A percentile compares a stretch with the other conserved stretches of the same genome.
phyloP scores from a whole-genome alignment of 2,329 filamentous ascomycete species.

The Paecilomyces niveus region DNA sequence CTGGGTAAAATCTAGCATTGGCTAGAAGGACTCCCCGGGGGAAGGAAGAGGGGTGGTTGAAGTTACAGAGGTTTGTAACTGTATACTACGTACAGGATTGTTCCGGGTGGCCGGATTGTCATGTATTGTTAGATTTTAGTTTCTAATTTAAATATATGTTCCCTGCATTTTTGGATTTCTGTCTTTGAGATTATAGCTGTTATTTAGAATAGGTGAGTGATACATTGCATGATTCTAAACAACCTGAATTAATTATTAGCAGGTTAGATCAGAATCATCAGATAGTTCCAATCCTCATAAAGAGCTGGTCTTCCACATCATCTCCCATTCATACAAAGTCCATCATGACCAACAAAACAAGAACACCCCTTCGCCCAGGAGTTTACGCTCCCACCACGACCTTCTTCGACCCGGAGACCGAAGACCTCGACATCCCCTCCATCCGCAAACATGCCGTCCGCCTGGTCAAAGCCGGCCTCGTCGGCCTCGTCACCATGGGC shows the following conservation, averaged over 20 bases:
- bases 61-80: neutral
- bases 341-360: slow-evolving; percentile 20
- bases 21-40: neutral
- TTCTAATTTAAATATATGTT: neutral
- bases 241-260: too few species aligned
- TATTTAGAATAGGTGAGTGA: neutral
- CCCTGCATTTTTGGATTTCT: neutral
- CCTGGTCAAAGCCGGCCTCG: slow-evolving; percentile 68
- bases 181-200: neutral
- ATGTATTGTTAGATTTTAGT: neutral
- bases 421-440: slow-evolving; percentile 72
- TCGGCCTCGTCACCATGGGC: slow-evolving; percentile 78
- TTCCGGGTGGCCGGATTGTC: neutral
- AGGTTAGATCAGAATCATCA: too few species aligned
- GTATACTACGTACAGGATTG: neutral
- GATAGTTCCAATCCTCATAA: too few species aligned
- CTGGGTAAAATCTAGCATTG: neutral
- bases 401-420: slow-evolving; percentile 77
- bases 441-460: slow-evolving; percentile 77
- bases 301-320: too few species aligned
- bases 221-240: too few species aligned
- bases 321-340: too few species aligned
- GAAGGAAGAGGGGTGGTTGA: neutral
- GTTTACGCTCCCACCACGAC: slow-evolving; percentile 89
- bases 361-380: slow-evolving; percentile 64